A percentile compares a stretch with the other conserved stretches of the same genome.
phyloP scores from a whole-genome alignment of 148 eudicot species.

The Spergularia bocconei region DNA sequence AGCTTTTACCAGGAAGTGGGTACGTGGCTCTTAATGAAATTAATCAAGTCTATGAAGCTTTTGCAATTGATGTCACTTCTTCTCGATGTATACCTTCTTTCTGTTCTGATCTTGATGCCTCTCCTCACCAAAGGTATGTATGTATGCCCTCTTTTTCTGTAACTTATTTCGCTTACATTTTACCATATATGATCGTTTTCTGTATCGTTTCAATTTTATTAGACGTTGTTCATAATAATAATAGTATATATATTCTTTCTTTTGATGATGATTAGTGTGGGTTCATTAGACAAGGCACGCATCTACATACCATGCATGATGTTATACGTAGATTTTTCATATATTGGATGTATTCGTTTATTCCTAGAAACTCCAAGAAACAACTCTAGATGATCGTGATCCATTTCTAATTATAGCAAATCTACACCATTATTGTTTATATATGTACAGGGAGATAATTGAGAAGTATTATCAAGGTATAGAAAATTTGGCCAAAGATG shows the following conservation, averaged over 20 bases:
- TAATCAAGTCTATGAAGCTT: conserved; percentile 58
- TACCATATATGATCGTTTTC: too few relatives aligned
- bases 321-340: too few relatives aligned
- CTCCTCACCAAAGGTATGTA: conserved; percentile 51
- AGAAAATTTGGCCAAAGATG: conserved; percentile 39
- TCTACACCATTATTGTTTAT: too few relatives aligned
- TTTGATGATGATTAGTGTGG: too few relatives aligned
- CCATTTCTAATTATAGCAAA: neutral
- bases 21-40: conserved; percentile 40
- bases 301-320: too few relatives aligned
- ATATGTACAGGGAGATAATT: conserved; percentile 41
- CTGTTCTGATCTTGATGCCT: conserved; percentile 48
- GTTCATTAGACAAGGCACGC: too few relatives aligned
- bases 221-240: too few relatives aligned
- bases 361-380: too few relatives aligned
- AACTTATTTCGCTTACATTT: neutral
- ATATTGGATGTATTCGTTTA: too few relatives aligned
- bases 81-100: conserved; percentile 42
- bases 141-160: neutral
- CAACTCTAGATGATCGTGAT: too few relatives aligned
- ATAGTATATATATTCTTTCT: too few relatives aligned
- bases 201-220: too few relatives aligned
- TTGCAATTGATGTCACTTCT: conserved; percentile 52
- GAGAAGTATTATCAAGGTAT: conserved; percentile 46
- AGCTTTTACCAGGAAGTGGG: conserved; percentile 54